These are phyloP conservation scores for Beauveria medogensis DNA, from an alignment of 2,329 filamentous ascomycete genomes.

Conservation along the genomic window DNA sequence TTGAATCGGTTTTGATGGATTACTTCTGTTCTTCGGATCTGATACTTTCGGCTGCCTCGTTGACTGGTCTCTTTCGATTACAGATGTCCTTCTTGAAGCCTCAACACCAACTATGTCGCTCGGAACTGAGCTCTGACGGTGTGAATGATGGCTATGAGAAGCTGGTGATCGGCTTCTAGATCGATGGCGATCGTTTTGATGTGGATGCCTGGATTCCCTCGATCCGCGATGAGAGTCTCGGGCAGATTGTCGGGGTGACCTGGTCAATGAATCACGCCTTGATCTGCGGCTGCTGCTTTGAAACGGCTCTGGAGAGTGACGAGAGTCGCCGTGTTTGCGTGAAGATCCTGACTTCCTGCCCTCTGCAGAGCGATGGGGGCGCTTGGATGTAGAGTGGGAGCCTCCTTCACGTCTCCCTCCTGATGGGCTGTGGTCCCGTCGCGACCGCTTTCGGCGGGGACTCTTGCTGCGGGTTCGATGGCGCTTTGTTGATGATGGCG, in stretches of 20 bases:
- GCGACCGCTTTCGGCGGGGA: constrained; percentile 33
- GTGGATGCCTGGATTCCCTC: constrained; percentile 18
- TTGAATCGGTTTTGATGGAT: constrained; percentile 40
- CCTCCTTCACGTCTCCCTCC: constrained; percentile 33
- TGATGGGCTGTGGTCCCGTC: constrained; percentile 28
- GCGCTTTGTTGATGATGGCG: constrained; percentile 33
- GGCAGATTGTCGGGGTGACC: constrained; percentile 21
- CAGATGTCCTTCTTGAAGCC: constrained; percentile 28
- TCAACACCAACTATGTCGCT: constrained; percentile 26
- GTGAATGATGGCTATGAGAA: constrained; percentile 16
- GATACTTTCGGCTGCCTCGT: constrained; percentile 23
- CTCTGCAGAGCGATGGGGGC: constrained; percentile 25
- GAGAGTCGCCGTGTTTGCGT: constrained; percentile 22
- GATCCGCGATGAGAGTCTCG: constrained; percentile 18
- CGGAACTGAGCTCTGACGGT: neutral
- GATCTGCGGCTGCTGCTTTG: constrained; percentile 17
- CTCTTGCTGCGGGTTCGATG: constrained; percentile 35
- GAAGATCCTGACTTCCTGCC: constrained; percentile 23
- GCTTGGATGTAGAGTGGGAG: constrained; percentile 26
- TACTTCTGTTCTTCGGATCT: constrained; percentile 27
- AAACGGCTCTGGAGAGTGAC: constrained; percentile 20
- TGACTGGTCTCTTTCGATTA: constrained; percentile 25
- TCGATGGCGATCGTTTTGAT: constrained; percentile 15
- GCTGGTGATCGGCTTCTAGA: constrained; percentile 20
- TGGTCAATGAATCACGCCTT: constrained; percentile 18